These are phyloP conservation scores for Hymenoscyphus fraxineus DNA, from an alignment of 2,329 filamentous ascomycete species.

Conservation along the genomic window DNA sequence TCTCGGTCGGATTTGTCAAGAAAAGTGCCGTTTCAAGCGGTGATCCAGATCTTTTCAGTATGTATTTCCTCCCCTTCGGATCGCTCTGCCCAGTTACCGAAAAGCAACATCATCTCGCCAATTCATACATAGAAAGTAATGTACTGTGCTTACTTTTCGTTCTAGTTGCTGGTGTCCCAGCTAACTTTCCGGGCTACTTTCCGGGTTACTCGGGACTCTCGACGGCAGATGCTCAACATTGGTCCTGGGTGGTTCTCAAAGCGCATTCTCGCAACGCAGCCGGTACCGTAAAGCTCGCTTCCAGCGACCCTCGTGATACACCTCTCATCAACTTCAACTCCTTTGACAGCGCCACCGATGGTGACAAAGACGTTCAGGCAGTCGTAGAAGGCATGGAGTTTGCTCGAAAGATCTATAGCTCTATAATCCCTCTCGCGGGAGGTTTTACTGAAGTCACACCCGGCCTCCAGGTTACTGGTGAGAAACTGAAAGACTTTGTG, in stretches of 20 bases:
- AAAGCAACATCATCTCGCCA: too few relatives aligned
- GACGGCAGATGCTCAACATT: slow-evolving; percentile 39
- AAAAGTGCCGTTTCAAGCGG: slow-evolving; percentile 36
- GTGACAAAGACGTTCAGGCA: slow-evolving; percentile 21
- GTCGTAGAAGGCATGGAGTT: slow-evolving; percentile 20
- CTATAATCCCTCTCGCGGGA: slow-evolving; percentile 41
- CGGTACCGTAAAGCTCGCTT: slow-evolving; percentile 59
- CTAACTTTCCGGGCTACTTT: slow-evolving; percentile 42
- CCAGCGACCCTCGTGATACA: slow-evolving; percentile 58
- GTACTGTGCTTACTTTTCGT: slow-evolving; percentile 11
- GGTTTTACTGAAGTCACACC: slow-evolving; percentile 42
- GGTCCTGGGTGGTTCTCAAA: slow-evolving; percentile 47
- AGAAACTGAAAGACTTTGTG: slow-evolving; percentile 45
- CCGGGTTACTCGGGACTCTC: slow-evolving; percentile 36
- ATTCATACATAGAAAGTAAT: too few relatives aligned
- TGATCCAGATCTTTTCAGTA: slow-evolving; percentile 35
- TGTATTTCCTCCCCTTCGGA: too few relatives aligned
- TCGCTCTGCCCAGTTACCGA: too few relatives aligned
- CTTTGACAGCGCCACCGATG: slow-evolving; percentile 44
- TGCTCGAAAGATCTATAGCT: slow-evolving; percentile 36
- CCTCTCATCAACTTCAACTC: slow-evolving; percentile 62
- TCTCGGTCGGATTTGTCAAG: slow-evolving; percentile 40
- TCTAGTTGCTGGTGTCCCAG: slow-evolving; percentile 34
- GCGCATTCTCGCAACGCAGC: slow-evolving; percentile 58
- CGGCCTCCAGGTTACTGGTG: slow-evolving; percentile 40